Evolutionary conservation across 768 basidiomycete species (phyloP).

Genomic region (Sutorius australiensis): DNA sequence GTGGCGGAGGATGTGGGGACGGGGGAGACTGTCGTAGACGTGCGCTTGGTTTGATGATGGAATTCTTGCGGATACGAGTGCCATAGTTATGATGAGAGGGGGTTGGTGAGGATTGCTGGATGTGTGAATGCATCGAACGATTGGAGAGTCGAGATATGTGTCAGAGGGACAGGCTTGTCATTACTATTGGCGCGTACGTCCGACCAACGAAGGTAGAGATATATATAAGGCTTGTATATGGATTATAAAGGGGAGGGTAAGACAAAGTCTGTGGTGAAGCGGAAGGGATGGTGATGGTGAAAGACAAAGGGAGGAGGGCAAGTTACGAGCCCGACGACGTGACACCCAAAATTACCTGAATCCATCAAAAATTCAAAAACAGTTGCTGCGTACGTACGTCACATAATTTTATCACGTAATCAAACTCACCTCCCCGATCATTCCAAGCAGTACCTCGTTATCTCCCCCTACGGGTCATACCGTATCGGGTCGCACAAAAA

Average conservation of each 20-base stretch:
- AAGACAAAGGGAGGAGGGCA: conserved; percentile 24
- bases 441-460: conserved; percentile 1
- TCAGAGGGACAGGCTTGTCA: conserved; percentile 19
- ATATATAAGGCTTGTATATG: conserved; percentile 7
- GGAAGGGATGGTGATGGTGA: conserved; percentile 25
- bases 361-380: conserved; percentile 34
- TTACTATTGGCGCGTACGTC: conserved; percentile 17
- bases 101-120: conserved; percentile 9
- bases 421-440: conserved; percentile 24
- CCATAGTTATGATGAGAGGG: conserved; percentile 42
- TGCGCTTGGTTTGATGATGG: conserved; percentile 47
- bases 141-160: conserved; percentile 11
- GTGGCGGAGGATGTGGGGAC: conserved; percentile 31
- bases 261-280: conserved; percentile 10
- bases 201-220: conserved; percentile 30
- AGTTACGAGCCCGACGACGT: conserved; percentile 24
- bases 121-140: conserved; percentile 13
- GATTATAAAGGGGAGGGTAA: conserved; percentile 16
- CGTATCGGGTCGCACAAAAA: background rate
- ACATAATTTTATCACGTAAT: conserved; percentile 30
- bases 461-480: conserved; percentile 1
- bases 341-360: conserved; percentile 29
- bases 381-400: conserved; percentile 28
- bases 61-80: conserved; percentile 52
- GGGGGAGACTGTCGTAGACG: conserved; percentile 48